phyloP scores from a whole-genome alignment of 2,329 filamentous ascomycete species.

The Polytolypa hystricis region DNA sequence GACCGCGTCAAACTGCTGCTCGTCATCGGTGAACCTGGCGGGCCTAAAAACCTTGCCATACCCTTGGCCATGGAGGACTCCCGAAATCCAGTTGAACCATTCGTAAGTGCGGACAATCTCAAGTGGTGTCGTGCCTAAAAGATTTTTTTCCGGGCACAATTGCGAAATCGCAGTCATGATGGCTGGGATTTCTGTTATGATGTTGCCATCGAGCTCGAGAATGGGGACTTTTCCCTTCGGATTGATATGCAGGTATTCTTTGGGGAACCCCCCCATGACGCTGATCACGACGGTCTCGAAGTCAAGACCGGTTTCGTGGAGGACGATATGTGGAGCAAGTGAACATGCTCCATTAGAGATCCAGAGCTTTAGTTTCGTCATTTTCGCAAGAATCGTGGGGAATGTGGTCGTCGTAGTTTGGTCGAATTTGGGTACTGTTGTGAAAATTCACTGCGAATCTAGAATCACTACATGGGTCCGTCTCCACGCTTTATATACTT shows the following conservation, averaged over 20 bases:
- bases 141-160: slow-evolving; percentile 16
- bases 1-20: slow-evolving; percentile 11
- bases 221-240: slow-evolving; percentile 24
- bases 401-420: no score
- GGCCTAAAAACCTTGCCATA: slow-evolving; percentile 19
- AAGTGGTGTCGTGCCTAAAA: slow-evolving; percentile 20
- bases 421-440: no score
- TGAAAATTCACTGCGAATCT: no score
- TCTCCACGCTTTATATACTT: no score
- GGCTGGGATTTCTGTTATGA: slow-evolving; percentile 25
- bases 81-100: slow-evolving; percentile 27
- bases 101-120: slow-evolving; percentile 24
- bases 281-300: slow-evolving; percentile 15
- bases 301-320: slow-evolving; percentile 16
- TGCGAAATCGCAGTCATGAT: slow-evolving; percentile 23
- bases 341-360: slow-evolving; percentile 21
- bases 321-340: slow-evolving; percentile 22
- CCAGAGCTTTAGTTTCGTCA: slow-evolving; percentile 18
- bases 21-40: slow-evolving; percentile 17
- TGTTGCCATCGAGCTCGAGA: slow-evolving; percentile 16
- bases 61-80: slow-evolving; percentile 20
- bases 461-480: no score
- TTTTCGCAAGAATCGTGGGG: no score
- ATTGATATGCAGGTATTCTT: slow-evolving; percentile 18
- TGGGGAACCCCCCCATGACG: slow-evolving; percentile 8